phyloP scores from a whole-genome alignment of 2,329 filamentous ascomycete species.

The Pseudopyrenochaeta lycopersici region DNA sequence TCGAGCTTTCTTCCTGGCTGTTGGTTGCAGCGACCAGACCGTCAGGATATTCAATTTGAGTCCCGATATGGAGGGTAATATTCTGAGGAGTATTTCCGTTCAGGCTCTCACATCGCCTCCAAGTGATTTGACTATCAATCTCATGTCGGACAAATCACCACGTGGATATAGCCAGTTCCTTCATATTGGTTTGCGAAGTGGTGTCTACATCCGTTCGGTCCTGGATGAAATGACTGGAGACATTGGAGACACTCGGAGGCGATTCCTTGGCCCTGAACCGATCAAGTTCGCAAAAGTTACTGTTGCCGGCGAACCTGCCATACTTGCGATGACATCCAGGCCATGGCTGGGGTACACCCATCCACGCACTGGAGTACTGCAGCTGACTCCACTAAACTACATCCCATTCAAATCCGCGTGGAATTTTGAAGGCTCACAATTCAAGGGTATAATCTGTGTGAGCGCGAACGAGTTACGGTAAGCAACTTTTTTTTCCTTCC shows the following conservation, averaged over 20 bases:
- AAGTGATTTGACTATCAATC: constrained; percentile 87
- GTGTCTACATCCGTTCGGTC: constrained; percentile 94
- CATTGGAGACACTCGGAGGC: constrained; percentile 90
- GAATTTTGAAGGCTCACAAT: constrained; percentile 96
- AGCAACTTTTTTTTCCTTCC: constrained; percentile 48
- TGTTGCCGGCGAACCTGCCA: constrained; percentile 82
- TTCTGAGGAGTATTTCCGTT: constrained; percentile 88
- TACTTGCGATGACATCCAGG: constrained; percentile 88
- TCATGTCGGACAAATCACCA: constrained; percentile 93
- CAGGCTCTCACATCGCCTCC: constrained; percentile 92
- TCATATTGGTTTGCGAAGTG: constrained; percentile 94
- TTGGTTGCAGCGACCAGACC: constrained; percentile 96
- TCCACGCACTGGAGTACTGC: constrained; percentile 84
- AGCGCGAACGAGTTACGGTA: constrained; percentile 89
- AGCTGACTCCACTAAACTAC: constrained; percentile 91
- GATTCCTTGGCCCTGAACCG: constrained; percentile 90
- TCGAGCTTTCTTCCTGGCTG: constrained; percentile 90
- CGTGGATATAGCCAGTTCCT: constrained; percentile 90
- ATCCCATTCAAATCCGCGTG: constrained; percentile 90
- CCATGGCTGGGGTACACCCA: constrained; percentile 98
- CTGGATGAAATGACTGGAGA: constrained; percentile 96
- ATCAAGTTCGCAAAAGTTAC: constrained; percentile 92
- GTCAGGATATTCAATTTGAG: constrained; percentile 92
- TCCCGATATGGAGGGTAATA: constrained; percentile 75
- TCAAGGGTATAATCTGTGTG: constrained; percentile 93